Conservation (phyloP, 306 rosid genomes). For the Fragaria iinumae region DNA sequence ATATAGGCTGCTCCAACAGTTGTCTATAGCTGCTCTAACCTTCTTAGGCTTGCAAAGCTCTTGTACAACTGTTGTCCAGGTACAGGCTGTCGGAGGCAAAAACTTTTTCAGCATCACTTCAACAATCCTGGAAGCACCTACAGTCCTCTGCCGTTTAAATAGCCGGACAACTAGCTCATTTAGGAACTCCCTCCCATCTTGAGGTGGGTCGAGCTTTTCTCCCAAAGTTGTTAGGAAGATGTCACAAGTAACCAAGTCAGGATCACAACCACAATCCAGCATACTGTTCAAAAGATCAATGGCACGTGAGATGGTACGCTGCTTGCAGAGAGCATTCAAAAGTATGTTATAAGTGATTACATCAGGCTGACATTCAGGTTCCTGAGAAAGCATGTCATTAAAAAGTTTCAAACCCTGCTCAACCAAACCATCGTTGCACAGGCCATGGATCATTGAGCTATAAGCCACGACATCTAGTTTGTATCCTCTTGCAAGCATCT, state of each 20-base stretch:
- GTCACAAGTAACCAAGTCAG: constrained; percentile 68
- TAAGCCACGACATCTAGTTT: constrained; percentile 88
- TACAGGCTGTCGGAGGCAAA: constrained; percentile 66
- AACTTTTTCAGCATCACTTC: constrained; percentile 66
- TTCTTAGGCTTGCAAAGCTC: constrained; percentile 62
- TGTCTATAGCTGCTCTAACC: constrained; percentile 42
- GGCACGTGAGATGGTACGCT: constrained; percentile 58
- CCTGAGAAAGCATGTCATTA: constrained; percentile 76
- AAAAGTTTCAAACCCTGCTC: constrained; percentile 85
- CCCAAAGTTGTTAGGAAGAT: constrained; percentile 68
- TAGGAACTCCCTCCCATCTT: constrained; percentile 81
- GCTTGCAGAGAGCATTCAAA: constrained; percentile 61
- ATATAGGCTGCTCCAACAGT: constrained; percentile 62
- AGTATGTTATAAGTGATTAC: constrained; percentile 81
- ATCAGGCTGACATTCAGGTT: constrained; percentile 60
- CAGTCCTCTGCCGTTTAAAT: constrained; percentile 51
- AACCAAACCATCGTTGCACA: constrained; percentile 62
- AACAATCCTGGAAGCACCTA: constrained; percentile 59
- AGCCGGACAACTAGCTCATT: constrained; percentile 81
- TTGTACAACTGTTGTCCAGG: constrained; percentile 70
- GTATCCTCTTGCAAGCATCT: constrained; percentile 70
- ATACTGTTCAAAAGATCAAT: constrained; percentile 66
- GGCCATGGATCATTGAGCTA: constrained; percentile 91
- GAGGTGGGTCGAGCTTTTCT: constrained; percentile 65
- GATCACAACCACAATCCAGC: constrained; percentile 81